Evolutionary conservation across 2,329 filamentous ascomycete species (phyloP).

Genomic region (Pseudofabraea citricarpa): DNA sequence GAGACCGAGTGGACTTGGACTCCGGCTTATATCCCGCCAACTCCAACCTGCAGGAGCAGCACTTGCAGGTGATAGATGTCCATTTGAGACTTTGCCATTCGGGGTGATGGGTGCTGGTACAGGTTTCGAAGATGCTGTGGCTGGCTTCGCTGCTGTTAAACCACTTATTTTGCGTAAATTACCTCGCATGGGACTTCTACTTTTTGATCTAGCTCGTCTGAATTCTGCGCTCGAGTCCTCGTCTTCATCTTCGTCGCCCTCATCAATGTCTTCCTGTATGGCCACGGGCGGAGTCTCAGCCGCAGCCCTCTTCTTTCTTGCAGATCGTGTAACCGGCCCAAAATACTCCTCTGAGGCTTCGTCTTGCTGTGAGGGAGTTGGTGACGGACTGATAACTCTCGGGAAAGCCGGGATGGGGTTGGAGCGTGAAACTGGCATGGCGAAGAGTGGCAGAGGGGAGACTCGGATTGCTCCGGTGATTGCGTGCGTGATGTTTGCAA

Average conservation of each 20-base stretch:
- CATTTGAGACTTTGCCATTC: constrained; percentile 47
- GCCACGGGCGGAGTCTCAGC: constrained; percentile 45
- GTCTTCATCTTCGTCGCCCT: constrained; percentile 38
- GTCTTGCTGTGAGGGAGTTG: constrained; percentile 59
- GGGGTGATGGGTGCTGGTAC: constrained; percentile 16
- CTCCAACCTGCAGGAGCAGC: constrained; percentile 57
- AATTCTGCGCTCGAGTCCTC: constrained; percentile 20
- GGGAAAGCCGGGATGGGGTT: constrained; percentile 70
- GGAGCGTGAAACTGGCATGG: constrained; percentile 20
- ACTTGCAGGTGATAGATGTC: constrained; percentile 63
- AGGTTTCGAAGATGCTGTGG: constrained; percentile 33
- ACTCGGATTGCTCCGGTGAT: constrained; percentile 52
- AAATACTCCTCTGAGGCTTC: constrained; percentile 57
- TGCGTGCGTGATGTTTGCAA: constrained; percentile 42
- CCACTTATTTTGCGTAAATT: constrained; percentile 42
- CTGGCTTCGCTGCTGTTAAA: constrained; percentile 46
- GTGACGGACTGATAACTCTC: constrained; percentile 85
- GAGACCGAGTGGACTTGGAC: constrained; percentile 85
- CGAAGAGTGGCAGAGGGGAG: constrained; percentile 57
- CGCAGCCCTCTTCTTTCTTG: constrained; percentile 54
- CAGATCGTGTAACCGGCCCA: constrained; percentile 73
- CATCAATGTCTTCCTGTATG: constrained; percentile 54
- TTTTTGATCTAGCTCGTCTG: constrained; percentile 26
- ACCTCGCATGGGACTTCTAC: constrained; percentile 28
- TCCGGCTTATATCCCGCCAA: constrained; percentile 86